Evolutionary conservation across 2,329 filamentous ascomycete species (phyloP), one percentile per base, ranked within the genome.

Genomic region (Allantophomopsis cytisporea): DNA sequence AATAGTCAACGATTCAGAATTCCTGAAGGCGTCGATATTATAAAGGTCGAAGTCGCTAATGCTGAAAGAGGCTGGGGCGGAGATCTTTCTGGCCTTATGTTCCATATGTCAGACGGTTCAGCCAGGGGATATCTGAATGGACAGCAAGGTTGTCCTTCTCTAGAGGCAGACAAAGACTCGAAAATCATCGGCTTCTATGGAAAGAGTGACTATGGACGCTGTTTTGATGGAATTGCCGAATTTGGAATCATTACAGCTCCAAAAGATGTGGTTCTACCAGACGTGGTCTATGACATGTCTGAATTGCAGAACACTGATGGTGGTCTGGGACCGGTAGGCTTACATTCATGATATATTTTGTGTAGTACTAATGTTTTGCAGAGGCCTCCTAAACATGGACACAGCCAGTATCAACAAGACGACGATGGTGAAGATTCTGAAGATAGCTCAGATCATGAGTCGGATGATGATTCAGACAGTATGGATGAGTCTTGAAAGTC

Each of bases 181-280:
- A 54, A 54, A 11, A 61, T 69, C 35, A 54, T 70, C 7, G 66
- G 66, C 0, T 69, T 69, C 44, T 67, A 54, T 41, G 66, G 66
- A 2, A 50, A 47, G 37, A 66, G 59, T 40, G 46, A 48, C 7
- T 48, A 46, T 10, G 49, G 45, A 2, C 28, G 15, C 7, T 41
- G 41, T 1, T 52, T 38, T 30, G 7, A 21, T 35, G 47, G 48
- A 31, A 55, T 52, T 45, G 51, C 45, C 39, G 60, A 68, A 44
- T 69, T 69, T 50, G 66, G 65, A 5, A 68, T 69, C 37, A 55
- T 70, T 15, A 69, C 61, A 2, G 62, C 58, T 4, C 60, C 62
- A 0, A 59, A 51, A 39, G 53, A 51, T 30, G 49, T 61, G 3
- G 56, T 59, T 6, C 44, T 68, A 11, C 65, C 66, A 0, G 55